phyloP scores from a whole-genome alignment of 1,284 basidiomycete species.

The Tilletia horrida region DNA sequence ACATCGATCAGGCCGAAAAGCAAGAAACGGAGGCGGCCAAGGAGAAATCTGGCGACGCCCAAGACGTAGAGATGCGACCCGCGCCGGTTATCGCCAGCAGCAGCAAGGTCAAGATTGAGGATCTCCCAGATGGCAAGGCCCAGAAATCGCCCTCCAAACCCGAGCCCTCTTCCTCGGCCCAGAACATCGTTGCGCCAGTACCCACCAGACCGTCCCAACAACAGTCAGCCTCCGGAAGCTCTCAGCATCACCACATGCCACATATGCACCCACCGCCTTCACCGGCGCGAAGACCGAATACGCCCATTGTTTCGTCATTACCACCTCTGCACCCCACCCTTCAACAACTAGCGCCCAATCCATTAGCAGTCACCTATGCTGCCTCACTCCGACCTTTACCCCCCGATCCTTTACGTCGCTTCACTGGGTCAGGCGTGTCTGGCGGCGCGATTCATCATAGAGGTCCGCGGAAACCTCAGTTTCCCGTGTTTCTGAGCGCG shows the following conservation, averaged over 20 bases:
- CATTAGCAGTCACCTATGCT: slow-evolving; percentile 51
- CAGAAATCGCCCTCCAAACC: neutral
- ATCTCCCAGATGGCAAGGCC: neutral
- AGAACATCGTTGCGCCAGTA: neutral
- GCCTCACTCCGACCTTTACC: slow-evolving; percentile 51
- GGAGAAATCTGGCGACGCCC: no score
- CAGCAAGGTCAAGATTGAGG: slow-evolving; percentile 12
- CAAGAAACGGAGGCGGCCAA: neutral
- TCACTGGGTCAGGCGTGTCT: slow-evolving; percentile 46
- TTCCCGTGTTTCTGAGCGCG: neutral
- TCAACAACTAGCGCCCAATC: slow-evolving; percentile 47
- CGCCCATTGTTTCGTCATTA: slow-evolving; percentile 1
- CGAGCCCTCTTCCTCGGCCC: no score
- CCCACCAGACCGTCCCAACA: neutral
- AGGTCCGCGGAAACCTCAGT: slow-evolving; percentile 30
- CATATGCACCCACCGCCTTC: slow-evolving; percentile 21
- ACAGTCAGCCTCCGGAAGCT: neutral
- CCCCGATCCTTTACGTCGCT: slow-evolving; percentile 46
- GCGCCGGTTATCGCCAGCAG: neutral
- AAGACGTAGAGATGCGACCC: neutral
- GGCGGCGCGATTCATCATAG: slow-evolving; percentile 50
- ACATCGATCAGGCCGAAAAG: neutral
- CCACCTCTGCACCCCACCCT: slow-evolving; percentile 44
- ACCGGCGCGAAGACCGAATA: neutral
- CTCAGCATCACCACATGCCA: slow-evolving; percentile 1